phyloP scores from a whole-genome alignment of 176 grass and related monocot species.

The Oryza nivara region DNA sequence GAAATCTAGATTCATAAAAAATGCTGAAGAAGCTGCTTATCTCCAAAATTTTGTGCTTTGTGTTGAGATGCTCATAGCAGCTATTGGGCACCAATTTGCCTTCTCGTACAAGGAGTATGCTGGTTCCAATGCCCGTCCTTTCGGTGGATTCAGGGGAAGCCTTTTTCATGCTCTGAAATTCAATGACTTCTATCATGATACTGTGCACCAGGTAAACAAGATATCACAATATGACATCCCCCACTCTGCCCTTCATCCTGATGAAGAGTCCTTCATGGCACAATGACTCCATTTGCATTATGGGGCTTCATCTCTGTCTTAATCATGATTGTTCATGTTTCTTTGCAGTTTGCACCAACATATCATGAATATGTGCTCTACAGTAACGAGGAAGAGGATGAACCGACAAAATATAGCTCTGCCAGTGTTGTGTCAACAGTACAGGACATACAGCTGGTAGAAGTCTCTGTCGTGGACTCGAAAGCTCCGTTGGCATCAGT shows the following conservation, averaged over 20 bases:
- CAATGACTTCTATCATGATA: slow-evolving; percentile 91
- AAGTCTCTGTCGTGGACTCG: slow-evolving; percentile 34
- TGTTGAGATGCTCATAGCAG: slow-evolving; percentile 88
- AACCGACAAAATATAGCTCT: slow-evolving; percentile 69
- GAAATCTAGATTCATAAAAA: slow-evolving; percentile 79
- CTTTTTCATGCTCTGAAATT: slow-evolving; percentile 79
- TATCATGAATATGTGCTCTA: slow-evolving; percentile 96
- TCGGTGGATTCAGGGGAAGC: slow-evolving; percentile 67
- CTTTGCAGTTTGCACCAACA: slow-evolving; percentile 76
- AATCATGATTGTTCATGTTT: slow-evolving; percentile 12
- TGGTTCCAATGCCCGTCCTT: slow-evolving; percentile 65
- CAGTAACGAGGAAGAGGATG: slow-evolving; percentile 61
- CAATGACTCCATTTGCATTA: background rate
- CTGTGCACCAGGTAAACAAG: slow-evolving; percentile 87
- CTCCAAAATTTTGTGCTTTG: slow-evolving; percentile 86
- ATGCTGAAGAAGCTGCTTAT: slow-evolving; percentile 72
- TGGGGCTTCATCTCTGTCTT: background rate
- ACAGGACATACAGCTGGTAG: slow-evolving; percentile 61
- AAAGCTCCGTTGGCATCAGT: slow-evolving; percentile 36
- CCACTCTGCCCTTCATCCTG: background rate
- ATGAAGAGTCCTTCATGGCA: background rate
- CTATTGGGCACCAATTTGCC: slow-evolving; percentile 61
- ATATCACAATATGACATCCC: background rate
- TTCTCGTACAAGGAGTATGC: slow-evolving; percentile 86
- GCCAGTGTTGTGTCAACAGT: slow-evolving; percentile 61